Evolutionary conservation across 2,329 filamentous ascomycete genomes (phyloP), one percentile per base, ranked within the genome.

Genomic region (Aureobasidium sp.): DNA sequence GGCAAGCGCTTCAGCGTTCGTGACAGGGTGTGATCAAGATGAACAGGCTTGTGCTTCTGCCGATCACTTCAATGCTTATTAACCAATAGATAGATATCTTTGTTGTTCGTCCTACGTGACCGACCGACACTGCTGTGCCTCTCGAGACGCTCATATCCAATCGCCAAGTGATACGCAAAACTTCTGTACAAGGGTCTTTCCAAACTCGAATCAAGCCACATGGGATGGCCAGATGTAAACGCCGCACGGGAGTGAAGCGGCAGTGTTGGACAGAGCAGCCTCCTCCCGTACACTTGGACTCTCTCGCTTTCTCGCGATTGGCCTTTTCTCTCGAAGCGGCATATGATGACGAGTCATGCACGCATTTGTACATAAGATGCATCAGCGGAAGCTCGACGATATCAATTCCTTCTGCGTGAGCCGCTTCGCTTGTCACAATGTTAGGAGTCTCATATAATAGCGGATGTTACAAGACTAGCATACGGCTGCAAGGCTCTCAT

Each of bases 11-110:
- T 37, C 37, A 42, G 50, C 50, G 50, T 42, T 30, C 3, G 37
- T 57, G 53, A 57, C 39, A 57, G 53, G 16, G 41, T 57, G 53
- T 57, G 50, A 54, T 11, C 36, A 51, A 16, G 49, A 32, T 49
- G 34, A 51, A 51, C 8, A 21, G 53, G 53, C 53, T 57, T 57
- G 39, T 57, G 41, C 53, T 57, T 39, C 11, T 44, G 53, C 41
- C 8, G 53, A 57, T 57, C 53, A 34, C 53, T 32, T 25, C 16
- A 29, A 57, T 25, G 41, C 29, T 57, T 27, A 57, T 57, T 25
- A 57, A 39, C 53, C 39, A 44, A n/a, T n/a, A n/a, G n/a, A 44
- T 44, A 14, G 41, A 25, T 25, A n/a, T 27, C 36, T 13, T 29
- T 16, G 30, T 9, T 32, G 37, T 27, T 42, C n/a, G 41, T 44